Evolutionary conservation across 768 basidiomycete species (phyloP), one percentile per base, ranked within the genome.

Genomic region (Podaxis rugospora): DNA sequence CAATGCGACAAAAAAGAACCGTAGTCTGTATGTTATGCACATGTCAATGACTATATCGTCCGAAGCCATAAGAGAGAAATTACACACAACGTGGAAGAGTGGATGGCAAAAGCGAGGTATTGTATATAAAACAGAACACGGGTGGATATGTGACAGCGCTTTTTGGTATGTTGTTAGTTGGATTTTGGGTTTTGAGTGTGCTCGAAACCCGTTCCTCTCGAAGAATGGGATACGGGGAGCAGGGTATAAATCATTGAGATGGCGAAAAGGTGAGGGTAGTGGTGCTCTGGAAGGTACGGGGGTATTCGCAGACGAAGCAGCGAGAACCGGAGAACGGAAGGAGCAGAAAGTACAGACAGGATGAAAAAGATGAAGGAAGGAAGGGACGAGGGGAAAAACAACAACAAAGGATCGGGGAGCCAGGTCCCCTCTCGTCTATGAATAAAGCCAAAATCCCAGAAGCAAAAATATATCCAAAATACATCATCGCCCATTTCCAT

Each of bases 401-500:
- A 16, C 14, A 16, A 25, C 14, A 21, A 32, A 23, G 25, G 25
- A 14, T 23, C 9, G 52, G 52, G 16, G 11, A 14, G 25, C 10
- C 18, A 39, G 7, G 21, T 57, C 21, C 49, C 57, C 47, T n/a
- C 27, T 36, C 46, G 42, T 57, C 55, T 57, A 57, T 57, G 50
- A 50, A 39, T 35, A 49, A 49, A 57, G 25, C 2, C 10, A 49
- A 28, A 36, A 21, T 56, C 44, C 42, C 16, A 32, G 25, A 36
- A n/a, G 16, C 32, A 49, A 32, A 23, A 57, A 36, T 21, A 28
- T 44, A 44, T 36, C 47, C 23, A 25, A 23, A 50, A 21, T 23
- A 27, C 3, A 57, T 50, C 49, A 57, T 25, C 57, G 57, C 36
- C 57, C 57, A 37, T 47, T 57, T 50, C 57, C 57, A 32, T 57